Base-by-base conservation (phyloP, 2,329 filamentous ascomycete genomes). In the Chaetomiaceae sp. region DNA sequence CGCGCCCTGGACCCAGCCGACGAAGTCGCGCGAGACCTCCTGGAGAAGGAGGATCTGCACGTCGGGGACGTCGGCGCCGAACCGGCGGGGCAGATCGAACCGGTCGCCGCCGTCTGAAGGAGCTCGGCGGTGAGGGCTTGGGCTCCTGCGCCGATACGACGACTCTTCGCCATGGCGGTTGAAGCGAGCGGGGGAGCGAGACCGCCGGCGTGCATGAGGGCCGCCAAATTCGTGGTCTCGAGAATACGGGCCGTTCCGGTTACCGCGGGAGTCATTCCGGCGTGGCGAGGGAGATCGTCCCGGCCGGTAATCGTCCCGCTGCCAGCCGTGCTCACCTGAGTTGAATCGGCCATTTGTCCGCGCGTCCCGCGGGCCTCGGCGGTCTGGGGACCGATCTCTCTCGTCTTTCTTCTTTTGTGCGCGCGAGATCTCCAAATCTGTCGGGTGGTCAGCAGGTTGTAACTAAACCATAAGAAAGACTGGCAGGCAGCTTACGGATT, bases 341-440 rank as follows among this genome's bases (percentile, higher is more conserved):
- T 79, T 70, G 54, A 73, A 71, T 36, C 68, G 69, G 45, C 72
- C 74, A 7, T 50, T 49, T 15, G 75, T 72, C 18, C 76, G 68
- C 33, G 68, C 54, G 46, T 56, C 65, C 61, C 52, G 62, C 64
- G 59, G 56, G 58, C 65, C 54, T 47, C 58, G 61, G 42, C 79
- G 75, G 57, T 86, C 76, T 45, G 87, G 75, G 37, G 85, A 83
- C 54, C 81, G 69, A 49, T 71, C 62, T 14, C 56, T 63, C 55
- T 64, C 75, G 42, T 81, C 79, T 38, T 81, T 86, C 58, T 88
- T 88, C 62, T 88, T 88, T 62, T 95, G 89, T 3, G 84, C 81
- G 50, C 91, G 91, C 6, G 90, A 95, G 32, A 95, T 80, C 63
- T 96, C 90, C 17, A 96, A 78, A 62, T 95, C 88, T 93, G 26